Conservation (phyloP, 2,329 filamentous ascomycete genomes). For the Ambrosiella cleistominuta region DNA sequence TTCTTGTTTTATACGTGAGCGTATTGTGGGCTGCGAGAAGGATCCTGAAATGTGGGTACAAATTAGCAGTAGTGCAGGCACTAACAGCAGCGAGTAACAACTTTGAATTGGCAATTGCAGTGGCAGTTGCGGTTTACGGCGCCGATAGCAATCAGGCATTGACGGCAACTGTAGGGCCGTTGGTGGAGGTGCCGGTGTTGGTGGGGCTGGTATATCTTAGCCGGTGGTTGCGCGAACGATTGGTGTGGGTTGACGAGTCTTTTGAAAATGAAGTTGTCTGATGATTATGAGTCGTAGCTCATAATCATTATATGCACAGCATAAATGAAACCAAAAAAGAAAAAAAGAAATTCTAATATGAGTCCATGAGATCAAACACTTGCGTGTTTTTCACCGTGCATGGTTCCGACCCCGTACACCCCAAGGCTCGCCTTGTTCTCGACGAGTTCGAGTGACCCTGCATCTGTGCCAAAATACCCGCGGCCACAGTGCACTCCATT, state of each 20-base stretch:
- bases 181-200: conserved; percentile 75
- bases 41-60: conserved; percentile 55
- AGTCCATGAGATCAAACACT: conserved; percentile 9
- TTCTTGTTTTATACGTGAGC: conserved; percentile 52
- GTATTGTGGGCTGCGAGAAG: conserved; percentile 45
- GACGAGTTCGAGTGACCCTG: not conserved
- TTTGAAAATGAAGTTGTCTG: not conserved
- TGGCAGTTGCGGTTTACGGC: conserved; percentile 67
- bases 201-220: conserved; percentile 60
- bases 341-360: not conserved
- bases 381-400: conserved; percentile 6
- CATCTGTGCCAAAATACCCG: conserved; percentile 2
- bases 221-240: conserved; percentile 35
- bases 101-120: conserved; percentile 80
- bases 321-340: not conserved
- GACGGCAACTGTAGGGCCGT: conserved; percentile 64
- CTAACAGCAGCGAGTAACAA: conserved; percentile 88
- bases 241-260: not conserved
- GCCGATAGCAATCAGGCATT: conserved; percentile 62
- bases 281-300: no score
- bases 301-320: not conserved
- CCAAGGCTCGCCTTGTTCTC: not conserved
- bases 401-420: conserved; percentile 2
- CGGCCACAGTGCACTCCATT: conserved; percentile 7
- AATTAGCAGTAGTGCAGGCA: conserved; percentile 55